Percentiles rank a stretch among this genome's conserved stretches.
phyloP scores from a whole-genome alignment of 2,329 filamentous ascomycete genomes.

The Xylaria hypoxylon region DNA sequence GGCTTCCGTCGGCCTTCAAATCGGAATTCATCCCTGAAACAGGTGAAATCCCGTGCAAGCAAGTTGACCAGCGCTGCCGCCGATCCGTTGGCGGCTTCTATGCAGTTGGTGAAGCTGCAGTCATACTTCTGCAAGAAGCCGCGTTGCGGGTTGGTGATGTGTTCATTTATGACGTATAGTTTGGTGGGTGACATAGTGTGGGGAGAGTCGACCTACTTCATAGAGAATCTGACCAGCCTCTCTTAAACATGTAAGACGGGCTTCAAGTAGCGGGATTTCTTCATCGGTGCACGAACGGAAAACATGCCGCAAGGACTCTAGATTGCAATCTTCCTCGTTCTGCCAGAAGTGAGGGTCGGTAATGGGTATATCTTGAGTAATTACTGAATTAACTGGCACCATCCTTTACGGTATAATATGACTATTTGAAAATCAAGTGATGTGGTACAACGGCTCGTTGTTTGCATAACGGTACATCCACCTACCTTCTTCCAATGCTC shows the following conservation, averaged over 20 bases:
- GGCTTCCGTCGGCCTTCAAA: conserved; percentile 77
- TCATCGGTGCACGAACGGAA: conserved; percentile 90
- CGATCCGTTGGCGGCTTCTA: conserved; percentile 79
- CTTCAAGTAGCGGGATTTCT: conserved; percentile 83
- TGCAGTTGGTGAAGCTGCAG: conserved; percentile 78
- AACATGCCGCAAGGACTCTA: conserved; percentile 78
- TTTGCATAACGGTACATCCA: conserved; percentile 24
- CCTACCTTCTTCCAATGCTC: conserved; percentile 87
- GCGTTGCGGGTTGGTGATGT: conserved; percentile 39
- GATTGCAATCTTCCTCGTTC: conserved; percentile 78
- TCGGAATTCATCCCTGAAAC: conserved; percentile 83
- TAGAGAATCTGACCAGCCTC: conserved; percentile 86
- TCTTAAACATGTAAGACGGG: conserved; percentile 81
- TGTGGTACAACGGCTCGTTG: conserved; percentile 5
- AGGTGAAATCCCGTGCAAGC: conserved; percentile 82
- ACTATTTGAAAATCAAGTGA: conserved; percentile 41
- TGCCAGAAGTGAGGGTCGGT: conserved; percentile 90
- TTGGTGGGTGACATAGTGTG: conserved; percentile 38
- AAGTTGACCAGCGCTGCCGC: conserved; percentile 88
- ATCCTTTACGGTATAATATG: conserved; percentile 30
- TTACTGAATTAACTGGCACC: conserved; percentile 41
- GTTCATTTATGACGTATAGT: conserved; percentile 21
- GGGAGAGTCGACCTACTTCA: conserved; percentile 64
- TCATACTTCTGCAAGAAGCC: conserved; percentile 72
- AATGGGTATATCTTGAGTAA: conserved; percentile 78